Evolutionary conservation across 345 rosid genomes (phyloP).

Genomic region (Geranium brycei): DNA sequence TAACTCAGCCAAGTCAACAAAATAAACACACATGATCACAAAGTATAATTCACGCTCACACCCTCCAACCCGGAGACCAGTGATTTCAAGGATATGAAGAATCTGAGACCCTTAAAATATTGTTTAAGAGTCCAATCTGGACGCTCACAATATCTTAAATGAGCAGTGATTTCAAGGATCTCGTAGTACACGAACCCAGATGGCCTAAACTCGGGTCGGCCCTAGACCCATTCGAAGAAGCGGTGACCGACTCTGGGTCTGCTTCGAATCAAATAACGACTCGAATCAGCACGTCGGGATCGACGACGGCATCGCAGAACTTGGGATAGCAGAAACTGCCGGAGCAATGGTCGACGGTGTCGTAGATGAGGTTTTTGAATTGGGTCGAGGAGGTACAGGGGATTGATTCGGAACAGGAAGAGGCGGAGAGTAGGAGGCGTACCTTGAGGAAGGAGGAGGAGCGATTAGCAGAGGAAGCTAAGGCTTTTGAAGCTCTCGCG

Average conservation of each 20-base stretch:
- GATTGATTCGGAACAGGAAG: slow-evolving; percentile 14
- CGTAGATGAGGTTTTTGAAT: slow-evolving; percentile 36
- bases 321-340: slow-evolving; percentile 26
- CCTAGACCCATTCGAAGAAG: slow-evolving; percentile 45
- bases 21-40: too few relatives aligned
- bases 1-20: too few relatives aligned
- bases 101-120: too few relatives aligned
- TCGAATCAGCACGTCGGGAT: slow-evolving; percentile 37
- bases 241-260: slow-evolving; percentile 43
- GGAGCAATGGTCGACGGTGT: slow-evolving; percentile 21
- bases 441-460: slow-evolving; percentile 27
- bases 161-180: slow-evolving; percentile 48
- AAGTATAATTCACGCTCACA: too few relatives aligned
- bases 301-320: slow-evolving; percentile 25
- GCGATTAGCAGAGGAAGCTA: slow-evolving; percentile 19
- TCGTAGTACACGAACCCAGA: slow-evolving; percentile 27
- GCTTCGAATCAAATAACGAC: slow-evolving; percentile 34
- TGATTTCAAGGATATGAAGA: too few relatives aligned
- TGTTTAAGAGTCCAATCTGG: too few relatives aligned
- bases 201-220: slow-evolving; percentile 31
- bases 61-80: too few relatives aligned
- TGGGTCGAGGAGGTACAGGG: slow-evolving; percentile 18
- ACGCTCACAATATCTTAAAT: too few relatives aligned
- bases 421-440: slow-evolving; percentile 20
- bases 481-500: slow-evolving; percentile 47